Conservation (phyloP, 2,329 filamentous ascomycete genomes). For the Stagonosporopsis vannaccii region DNA sequence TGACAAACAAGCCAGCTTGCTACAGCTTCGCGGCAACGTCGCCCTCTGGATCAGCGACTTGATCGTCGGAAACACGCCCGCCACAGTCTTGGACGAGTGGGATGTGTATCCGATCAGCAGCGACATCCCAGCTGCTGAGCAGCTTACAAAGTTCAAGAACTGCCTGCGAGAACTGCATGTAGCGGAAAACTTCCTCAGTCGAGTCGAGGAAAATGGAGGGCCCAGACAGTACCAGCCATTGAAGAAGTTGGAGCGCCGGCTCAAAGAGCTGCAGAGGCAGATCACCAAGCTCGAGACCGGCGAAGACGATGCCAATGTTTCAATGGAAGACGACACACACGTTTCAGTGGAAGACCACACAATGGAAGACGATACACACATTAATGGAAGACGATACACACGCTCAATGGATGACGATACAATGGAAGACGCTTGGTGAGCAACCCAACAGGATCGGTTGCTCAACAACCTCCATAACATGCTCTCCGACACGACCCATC, state of each 20-base stretch:
- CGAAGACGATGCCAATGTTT: background rate
- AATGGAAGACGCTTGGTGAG: background rate
- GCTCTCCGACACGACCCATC: too few species aligned
- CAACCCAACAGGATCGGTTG: too few species aligned
- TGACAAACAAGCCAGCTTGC: constrained; percentile 69
- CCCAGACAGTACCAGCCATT: constrained; percentile 21
- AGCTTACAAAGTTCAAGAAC: constrained; percentile 21
- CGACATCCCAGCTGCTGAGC: constrained; percentile 11
- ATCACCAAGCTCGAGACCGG: constrained; percentile 14
- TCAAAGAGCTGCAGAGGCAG: constrained; percentile 27
- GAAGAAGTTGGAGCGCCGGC: constrained; percentile 28
- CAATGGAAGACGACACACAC: background rate
- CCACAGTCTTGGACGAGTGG: constrained; percentile 25
- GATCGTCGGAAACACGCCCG: constrained; percentile 45
- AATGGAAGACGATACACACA: too few species aligned
- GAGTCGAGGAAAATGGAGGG: constrained; percentile 33
- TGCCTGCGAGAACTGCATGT: constrained; percentile 32
- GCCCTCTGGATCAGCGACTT: constrained; percentile 79
- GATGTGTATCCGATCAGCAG: constrained; percentile 15
- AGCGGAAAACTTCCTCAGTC: constrained; percentile 32
- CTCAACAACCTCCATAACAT: too few species aligned
- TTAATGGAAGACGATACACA: too few species aligned
- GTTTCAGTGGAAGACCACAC: too few species aligned
- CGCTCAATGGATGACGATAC: too few species aligned
- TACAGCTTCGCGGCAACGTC: constrained; percentile 76